Evolutionary conservation across 202 grass and related monocot genomes (phyloP), one percentile per base, ranked within the genome.

Genomic region (Zoysia matrella): DNA sequence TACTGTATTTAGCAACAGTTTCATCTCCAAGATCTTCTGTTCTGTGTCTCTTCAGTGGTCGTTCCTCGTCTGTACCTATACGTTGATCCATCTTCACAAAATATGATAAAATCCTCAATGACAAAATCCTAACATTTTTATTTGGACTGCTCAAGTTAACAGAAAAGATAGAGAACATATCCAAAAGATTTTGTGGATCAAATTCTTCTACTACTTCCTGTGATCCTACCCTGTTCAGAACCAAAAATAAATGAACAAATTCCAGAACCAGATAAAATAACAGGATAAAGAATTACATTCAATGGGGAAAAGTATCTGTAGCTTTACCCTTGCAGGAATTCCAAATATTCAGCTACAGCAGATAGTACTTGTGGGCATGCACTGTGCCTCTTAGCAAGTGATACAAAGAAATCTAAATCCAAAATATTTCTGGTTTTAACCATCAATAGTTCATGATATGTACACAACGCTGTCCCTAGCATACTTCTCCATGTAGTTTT

Each of bases 101-200:
- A 83, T 98, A 86, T 57, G 79, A 89, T 70, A 98, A 86, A 84
- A 98, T 91, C 69, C 79, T 95, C 88, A 95, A 91, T 77, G 95
- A 88, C 60, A 82, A 91, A 79, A 94, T 13, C 30, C 92, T 82
- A 79, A 98, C 13, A 76, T 82, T 75, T 82, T 95, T 98, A 87
- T 91, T 91, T 65, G 88, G 86, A 83, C 60, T 84, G 54, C 90
- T 91, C 82, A 98, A 89, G 87, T 94, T 98, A 67, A 73, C 66
- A 77, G 78, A 78, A 78, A 98, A 90, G 77, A 63, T 52, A 42
- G 58, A 76, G 43, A 95, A 74, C 72, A 80, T 66, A 77, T 83
- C 87, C 44, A 84, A 77, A 76, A 82, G 71, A 80, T 86, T 88
- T 74, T 91, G 86, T 69, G 56, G 42, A 80, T 73, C 85, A 86